These are phyloP conservation scores for Dioscorea dumetorum DNA, from an alignment of 106 monocot genomes.

Conservation along the genomic window DNA sequence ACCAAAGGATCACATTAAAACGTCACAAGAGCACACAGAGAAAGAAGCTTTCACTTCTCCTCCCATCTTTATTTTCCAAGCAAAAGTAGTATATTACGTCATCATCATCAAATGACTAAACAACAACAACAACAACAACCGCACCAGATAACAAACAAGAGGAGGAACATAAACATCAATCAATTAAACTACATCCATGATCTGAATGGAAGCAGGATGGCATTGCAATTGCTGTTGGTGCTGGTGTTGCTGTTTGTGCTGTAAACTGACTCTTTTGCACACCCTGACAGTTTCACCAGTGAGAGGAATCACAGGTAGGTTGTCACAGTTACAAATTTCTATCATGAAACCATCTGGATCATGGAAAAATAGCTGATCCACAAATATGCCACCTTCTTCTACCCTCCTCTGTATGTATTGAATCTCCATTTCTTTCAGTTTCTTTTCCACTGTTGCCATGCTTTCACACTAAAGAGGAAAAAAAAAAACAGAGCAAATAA, in stretches of 20 bases:
- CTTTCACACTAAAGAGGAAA: conserved; percentile 48
- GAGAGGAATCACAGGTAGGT: conserved; percentile 31
- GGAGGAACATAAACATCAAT: not conserved
- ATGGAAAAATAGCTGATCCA: conserved; percentile 9
- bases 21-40: too few species aligned
- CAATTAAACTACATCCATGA: not conserved
- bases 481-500: too few species aligned
- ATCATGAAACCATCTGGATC: conserved; percentile 13
- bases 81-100: too few species aligned
- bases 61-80: too few species aligned
- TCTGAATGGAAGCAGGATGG: not conserved
- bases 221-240: conserved; percentile 2
- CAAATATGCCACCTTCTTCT: conserved; percentile 8
- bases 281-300: conserved; percentile 14
- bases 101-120: too few species aligned
- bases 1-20: too few species aligned
- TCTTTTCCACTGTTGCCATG: conserved; percentile 46
- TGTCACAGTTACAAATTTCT: conserved; percentile 12
- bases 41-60: too few species aligned
- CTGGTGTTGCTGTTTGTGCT: conserved; percentile 25
- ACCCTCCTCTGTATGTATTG: conserved; percentile 4
- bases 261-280: conserved; percentile 28
- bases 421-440: conserved; percentile 31
- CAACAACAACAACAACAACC: too few species aligned
- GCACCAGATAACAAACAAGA: too few species aligned